A percentile compares a stretch with the other conserved stretches of the same genome.
Evolutionary conservation across 345 rosid species (phyloP).

Genomic region (Atalantia buxifolia): DNA sequence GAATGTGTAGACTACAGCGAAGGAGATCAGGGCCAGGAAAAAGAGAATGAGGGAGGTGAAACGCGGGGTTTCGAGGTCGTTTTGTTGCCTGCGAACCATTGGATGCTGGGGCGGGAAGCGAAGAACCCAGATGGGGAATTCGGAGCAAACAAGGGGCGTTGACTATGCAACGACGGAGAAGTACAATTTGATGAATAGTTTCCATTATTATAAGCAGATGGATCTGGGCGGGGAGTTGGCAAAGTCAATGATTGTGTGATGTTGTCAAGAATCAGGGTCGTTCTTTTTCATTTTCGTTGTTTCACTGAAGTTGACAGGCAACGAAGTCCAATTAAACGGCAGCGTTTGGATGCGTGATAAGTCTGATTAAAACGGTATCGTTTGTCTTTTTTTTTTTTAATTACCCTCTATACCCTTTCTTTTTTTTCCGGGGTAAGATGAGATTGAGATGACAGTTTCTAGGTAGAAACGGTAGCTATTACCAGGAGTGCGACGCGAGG

Average conservation of each 20-base stretch:
- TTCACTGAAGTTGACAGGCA: neutral
- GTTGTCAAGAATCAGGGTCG: neutral
- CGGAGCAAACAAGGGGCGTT: constrained; percentile 3
- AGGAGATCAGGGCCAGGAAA: constrained; percentile 52
- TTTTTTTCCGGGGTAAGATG: too few species aligned
- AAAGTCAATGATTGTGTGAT: neutral
- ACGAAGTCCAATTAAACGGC: neutral
- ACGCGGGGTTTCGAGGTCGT: constrained; percentile 55
- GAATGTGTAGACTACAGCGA: constrained; percentile 63
- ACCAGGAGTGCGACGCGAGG: too few species aligned
- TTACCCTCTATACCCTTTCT: too few species aligned
- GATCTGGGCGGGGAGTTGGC: neutral
- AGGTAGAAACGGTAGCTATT: too few species aligned
- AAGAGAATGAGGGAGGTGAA: constrained; percentile 52
- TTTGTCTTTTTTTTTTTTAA: too few species aligned
- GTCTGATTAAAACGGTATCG: neutral
- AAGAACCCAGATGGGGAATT: neutral
- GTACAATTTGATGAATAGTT: constrained; percentile 1
- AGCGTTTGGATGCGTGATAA: neutral
- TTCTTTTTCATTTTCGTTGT: neutral
- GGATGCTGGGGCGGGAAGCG: neutral
- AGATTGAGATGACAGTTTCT: too few species aligned
- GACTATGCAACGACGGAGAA: neutral
- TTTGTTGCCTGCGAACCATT: constrained; percentile 66
- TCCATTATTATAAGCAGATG: constrained; percentile 4